Conservation (phyloP, 768 basidiomycete species). For the Galerina marginata region DNA sequence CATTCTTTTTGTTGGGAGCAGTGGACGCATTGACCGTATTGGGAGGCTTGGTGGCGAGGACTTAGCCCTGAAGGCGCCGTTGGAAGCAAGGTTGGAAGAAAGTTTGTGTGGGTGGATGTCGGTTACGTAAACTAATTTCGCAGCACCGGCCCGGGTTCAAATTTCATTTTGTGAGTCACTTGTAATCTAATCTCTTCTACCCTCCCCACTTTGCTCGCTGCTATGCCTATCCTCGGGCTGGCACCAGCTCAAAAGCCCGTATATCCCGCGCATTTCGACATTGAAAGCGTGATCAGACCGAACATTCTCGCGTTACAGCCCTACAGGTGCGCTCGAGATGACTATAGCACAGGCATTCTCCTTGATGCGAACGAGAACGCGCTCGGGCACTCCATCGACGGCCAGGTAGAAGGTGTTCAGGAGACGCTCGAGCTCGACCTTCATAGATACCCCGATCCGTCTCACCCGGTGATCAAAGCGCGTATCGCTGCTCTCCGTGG, state of each 20-base stretch:
- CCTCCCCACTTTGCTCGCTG: background rate
- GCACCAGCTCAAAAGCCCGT: slow-evolving; percentile 44
- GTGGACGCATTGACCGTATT: no score
- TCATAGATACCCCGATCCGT: slow-evolving; percentile 94
- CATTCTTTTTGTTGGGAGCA: no score
- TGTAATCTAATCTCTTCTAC: background rate
- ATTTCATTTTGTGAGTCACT: no score
- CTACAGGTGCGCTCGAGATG: slow-evolving; percentile 95
- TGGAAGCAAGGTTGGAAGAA: no score
- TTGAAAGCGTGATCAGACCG: slow-evolving; percentile 85
- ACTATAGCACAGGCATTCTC: slow-evolving; percentile 89
- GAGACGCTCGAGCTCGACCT: slow-evolving; percentile 56
- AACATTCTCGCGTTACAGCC: slow-evolving; percentile 93
- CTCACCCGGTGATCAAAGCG: slow-evolving; percentile 78
- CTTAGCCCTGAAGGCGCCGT: no score
- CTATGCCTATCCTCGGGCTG: slow-evolving; percentile 72
- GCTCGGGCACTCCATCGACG: slow-evolving; percentile 80
- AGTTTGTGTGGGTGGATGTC: no score
- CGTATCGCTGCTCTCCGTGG: slow-evolving; percentile 76
- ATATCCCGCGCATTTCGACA: slow-evolving; percentile 81
- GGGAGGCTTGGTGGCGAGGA: no score
- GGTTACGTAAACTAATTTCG: no score
- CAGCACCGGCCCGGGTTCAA: no score
- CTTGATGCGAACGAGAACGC: slow-evolving; percentile 99
- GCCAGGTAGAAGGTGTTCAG: slow-evolving; percentile 37